These are phyloP conservation scores for Quercus phellos DNA, from an alignment of 331 rosid genomes.

Conservation along the genomic window DNA sequence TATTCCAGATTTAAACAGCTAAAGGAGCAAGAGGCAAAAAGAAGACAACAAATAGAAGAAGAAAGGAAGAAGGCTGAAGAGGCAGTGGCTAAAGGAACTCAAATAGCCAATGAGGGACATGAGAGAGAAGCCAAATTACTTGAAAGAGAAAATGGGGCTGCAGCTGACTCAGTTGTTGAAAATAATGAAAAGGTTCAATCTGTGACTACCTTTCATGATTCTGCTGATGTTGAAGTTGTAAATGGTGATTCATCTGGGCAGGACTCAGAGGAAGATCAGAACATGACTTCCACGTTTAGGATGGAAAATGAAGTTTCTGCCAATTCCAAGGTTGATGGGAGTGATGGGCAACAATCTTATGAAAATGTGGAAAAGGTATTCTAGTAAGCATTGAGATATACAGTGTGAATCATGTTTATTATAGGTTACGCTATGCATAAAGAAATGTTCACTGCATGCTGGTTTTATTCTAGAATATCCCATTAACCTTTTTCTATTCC, in stretches of 20 bases:
- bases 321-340: slow-evolving; percentile 24
- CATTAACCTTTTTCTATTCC: background rate
- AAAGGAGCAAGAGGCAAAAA: slow-evolving; percentile 73
- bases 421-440: background rate
- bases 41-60: slow-evolving; percentile 60
- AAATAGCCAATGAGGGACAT: slow-evolving; percentile 22
- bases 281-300: slow-evolving; percentile 24
- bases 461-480: background rate
- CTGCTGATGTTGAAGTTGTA: slow-evolving; percentile 40
- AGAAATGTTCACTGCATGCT: background rate
- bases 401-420: background rate
- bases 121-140: slow-evolving; percentile 25
- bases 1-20: slow-evolving; percentile 67
- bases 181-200: slow-evolving; percentile 31
- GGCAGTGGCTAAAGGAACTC: slow-evolving; percentile 40
- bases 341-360: slow-evolving; percentile 23
- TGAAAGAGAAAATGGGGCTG: slow-evolving; percentile 35
- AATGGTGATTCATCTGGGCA: slow-evolving; percentile 44
- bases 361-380: slow-evolving; percentile 38
- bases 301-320: slow-evolving; percentile 34
- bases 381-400: background rate
- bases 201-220: slow-evolving; percentile 21
- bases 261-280: slow-evolving; percentile 40
- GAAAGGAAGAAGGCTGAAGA: slow-evolving; percentile 58
- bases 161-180: slow-evolving; percentile 22